Percentiles rank a stretch among this genome's conserved stretches.
Conservation (phyloP, 1,139 yeast genomes). For the Suhomyces kunorum region DNA sequence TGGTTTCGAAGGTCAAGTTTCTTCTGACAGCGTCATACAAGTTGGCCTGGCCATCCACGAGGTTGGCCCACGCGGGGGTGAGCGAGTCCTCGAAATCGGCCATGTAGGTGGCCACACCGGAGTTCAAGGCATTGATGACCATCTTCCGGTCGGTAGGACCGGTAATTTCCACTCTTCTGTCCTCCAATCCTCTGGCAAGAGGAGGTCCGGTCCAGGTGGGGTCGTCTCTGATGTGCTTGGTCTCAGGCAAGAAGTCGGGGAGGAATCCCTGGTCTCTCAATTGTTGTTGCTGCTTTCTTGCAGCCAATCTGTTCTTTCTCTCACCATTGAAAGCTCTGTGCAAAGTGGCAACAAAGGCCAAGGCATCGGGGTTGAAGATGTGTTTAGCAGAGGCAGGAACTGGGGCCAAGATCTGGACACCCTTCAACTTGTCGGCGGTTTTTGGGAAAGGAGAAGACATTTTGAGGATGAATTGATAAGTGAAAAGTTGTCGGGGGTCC, state of each 20-base stretch:
- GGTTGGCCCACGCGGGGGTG: conserved; percentile 92
- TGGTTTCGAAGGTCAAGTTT: conserved; percentile 56
- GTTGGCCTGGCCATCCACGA: conserved; percentile 88
- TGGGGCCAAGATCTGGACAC: conserved; percentile 67
- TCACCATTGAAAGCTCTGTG: conserved; percentile 69
- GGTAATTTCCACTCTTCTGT: conserved; percentile 81
- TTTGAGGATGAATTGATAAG: neutral
- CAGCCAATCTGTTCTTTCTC: conserved; percentile 59
- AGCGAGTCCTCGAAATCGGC: conserved; percentile 94
- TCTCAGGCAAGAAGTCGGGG: conserved; percentile 75
- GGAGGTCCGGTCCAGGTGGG: conserved; percentile 79
- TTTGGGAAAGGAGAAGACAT: conserved; percentile 58
- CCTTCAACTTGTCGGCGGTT: conserved; percentile 53
- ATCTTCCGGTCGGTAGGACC: conserved; percentile 91
- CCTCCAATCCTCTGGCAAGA: conserved; percentile 73
- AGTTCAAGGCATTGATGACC: conserved; percentile 91
- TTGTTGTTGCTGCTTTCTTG: conserved; percentile 60
- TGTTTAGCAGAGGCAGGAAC: conserved; percentile 60
- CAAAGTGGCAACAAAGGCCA: conserved; percentile 70
- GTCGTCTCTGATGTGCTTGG: conserved; percentile 68
- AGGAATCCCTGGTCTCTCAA: conserved; percentile 66
- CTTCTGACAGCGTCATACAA: conserved; percentile 83
- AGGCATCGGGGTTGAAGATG: conserved; percentile 66
- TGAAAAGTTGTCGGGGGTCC: conserved; percentile 1
- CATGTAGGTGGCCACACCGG: conserved; percentile 90